phyloP scores from a whole-genome alignment of 2,329 filamentous ascomycete species.

The Phyllosticta citrichinensis region DNA sequence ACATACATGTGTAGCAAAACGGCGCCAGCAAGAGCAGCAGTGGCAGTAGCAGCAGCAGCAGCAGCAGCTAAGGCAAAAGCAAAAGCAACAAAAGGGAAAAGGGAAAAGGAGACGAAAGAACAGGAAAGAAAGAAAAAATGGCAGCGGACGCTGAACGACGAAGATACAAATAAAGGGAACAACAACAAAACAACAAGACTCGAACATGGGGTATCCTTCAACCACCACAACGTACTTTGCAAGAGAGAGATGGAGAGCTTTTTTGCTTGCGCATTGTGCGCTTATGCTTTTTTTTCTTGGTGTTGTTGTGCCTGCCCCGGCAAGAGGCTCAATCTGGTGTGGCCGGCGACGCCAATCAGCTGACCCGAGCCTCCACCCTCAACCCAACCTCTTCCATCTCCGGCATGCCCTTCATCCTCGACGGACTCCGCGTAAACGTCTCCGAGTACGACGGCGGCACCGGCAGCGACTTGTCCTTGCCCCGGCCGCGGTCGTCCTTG shows the following conservation, averaged over 20 bases:
- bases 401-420: constrained; percentile 3
- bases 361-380: constrained; percentile 7
- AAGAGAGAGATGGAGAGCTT: not conserved
- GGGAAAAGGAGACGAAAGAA: not conserved
- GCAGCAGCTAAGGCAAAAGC: too few relatives aligned
- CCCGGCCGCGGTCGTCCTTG: constrained; percentile 25
- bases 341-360: not conserved
- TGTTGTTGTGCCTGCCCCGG: not conserved
- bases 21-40: too few relatives aligned
- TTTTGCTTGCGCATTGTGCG: not conserved
- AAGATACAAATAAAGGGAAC: not conserved
- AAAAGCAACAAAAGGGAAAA: not conserved
- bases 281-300: not conserved
- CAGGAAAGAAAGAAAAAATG: too few relatives aligned
- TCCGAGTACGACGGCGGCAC: constrained; percentile 15
- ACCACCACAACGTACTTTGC: not conserved
- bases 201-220: not conserved
- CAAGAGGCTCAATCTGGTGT: not conserved
- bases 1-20: too few relatives aligned
- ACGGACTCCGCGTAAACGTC: constrained; percentile 13
- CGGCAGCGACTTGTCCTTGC: constrained; percentile 25
- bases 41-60: not conserved
- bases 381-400: constrained; percentile 8
- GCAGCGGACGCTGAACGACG: not conserved
- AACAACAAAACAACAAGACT: not conserved